A percentile compares a stretch with the other conserved stretches of the same genome.
These are phyloP conservation scores for Lodderomyces theae DNA, from an alignment of 1,139 yeast genomes.

Conservation along the genomic window DNA sequence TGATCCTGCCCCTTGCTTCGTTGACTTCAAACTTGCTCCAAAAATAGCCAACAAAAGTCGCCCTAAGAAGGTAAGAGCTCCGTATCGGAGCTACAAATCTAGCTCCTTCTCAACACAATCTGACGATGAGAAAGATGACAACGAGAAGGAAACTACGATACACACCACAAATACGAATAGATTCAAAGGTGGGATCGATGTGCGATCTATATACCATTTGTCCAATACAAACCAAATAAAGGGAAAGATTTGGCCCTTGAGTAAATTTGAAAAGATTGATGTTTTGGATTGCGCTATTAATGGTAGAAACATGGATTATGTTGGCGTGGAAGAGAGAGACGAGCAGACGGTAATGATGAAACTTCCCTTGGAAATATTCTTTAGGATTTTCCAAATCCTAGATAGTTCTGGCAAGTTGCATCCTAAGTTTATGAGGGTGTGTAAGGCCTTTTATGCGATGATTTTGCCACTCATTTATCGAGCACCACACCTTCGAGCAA, in stretches of 20 bases:
- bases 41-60: constrained; percentile 83
- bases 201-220: constrained; percentile 37
- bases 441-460: constrained; percentile 56
- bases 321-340: constrained; percentile 15
- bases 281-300: constrained; percentile 36
- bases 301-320: constrained; percentile 18
- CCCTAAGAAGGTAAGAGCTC: constrained; percentile 75
- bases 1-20: neutral
- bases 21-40: constrained; percentile 17
- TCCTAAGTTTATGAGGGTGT: constrained; percentile 57
- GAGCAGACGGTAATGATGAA: constrained; percentile 21
- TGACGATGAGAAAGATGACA: constrained; percentile 27
- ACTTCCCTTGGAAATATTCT: constrained; percentile 62
- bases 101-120: constrained; percentile 33
- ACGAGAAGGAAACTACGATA: constrained; percentile 14
- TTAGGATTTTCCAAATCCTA: constrained; percentile 47
- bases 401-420: constrained; percentile 33
- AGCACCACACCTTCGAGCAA: constrained; percentile 59
- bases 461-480: constrained; percentile 63
- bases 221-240: constrained; percentile 20
- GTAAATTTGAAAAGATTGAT: constrained; percentile 47
- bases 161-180: constrained; percentile 25
- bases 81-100: constrained; percentile 70
- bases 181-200: constrained; percentile 29
- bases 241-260: constrained; percentile 41